Evolutionary conservation across 139 green algal species (phyloP), one percentile per base, ranked within the genome.

Genomic region (Coccomyxa sp.): DNA sequence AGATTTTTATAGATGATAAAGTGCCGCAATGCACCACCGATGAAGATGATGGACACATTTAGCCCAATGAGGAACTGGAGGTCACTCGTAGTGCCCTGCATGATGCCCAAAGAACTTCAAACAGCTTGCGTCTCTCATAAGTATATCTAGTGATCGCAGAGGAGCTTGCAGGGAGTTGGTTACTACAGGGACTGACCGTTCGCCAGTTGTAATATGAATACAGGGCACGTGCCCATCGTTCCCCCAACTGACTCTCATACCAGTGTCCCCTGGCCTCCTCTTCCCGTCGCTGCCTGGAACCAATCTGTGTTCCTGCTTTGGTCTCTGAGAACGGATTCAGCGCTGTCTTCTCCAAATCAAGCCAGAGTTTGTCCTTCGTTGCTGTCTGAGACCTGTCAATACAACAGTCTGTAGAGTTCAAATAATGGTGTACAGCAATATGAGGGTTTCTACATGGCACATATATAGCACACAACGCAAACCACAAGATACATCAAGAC

Each of bases 11-110:
- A 31, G 27, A 80, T 60, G 31, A 80, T 59, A 3, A 80, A 60
- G 25, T 67, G 30, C 78, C 79, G 82, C 27, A 86, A 13, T 13
- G 67, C 16, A 21, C 28, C 76, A 27, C 67, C 83, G 13, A 83
- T 10, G 1, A 82, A 27, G 13, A 86, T 38, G n/a, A 88, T 18
- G 23, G 45, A 66, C 57, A 57, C 58, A n/a, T 76, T 80, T 30
- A 82, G 23, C 7, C 45, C 66, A 14, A 66, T n/a, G 58, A 87
- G 84, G 28, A 87, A 81, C 81, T 87, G 84, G 58, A 87, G 76
- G 51, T 87, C 84, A 28, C 58, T 83, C 60, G 74, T 79, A 13
- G 76, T 83, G 51, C 84, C 80, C 63, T 87, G 63, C 76, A 78
- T 78, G n/a, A 78, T 28, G 30, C 74, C 1, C 12, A 78, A 78